A percentile compares a stretch with the other conserved stretches of the same genome.
phyloP scores from a whole-genome alignment of 768 basidiomycete genomes.

The Amanita phalloides region DNA sequence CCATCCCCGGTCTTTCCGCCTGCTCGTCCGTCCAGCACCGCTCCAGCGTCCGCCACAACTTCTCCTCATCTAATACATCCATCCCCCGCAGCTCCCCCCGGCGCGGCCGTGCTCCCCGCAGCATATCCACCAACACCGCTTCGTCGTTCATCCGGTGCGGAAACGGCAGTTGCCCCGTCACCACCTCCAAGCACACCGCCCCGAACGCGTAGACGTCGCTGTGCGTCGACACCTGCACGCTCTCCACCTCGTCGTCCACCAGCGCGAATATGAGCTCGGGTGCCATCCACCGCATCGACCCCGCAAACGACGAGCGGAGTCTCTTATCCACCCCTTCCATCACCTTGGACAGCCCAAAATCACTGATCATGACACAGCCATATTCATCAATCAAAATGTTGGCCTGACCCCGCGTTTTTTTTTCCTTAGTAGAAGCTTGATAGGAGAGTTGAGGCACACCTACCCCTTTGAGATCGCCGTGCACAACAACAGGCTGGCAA shows the following conservation, averaged over 20 bases:
- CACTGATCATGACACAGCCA: conserved; percentile 45
- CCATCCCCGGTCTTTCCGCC: conserved; percentile 31
- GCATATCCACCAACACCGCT: conserved; percentile 43
- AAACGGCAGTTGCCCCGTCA: conserved; percentile 41
- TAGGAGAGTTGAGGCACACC: conserved; percentile 8
- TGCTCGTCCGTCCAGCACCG: conserved; percentile 33
- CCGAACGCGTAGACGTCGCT: conserved; percentile 56
- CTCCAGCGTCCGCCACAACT: conserved; percentile 34
- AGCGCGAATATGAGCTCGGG: conserved; percentile 45
- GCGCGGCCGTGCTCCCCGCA: conserved; percentile 39
- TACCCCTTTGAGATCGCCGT: conserved; percentile 55
- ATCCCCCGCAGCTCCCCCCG: conserved; percentile 19
- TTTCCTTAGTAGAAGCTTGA: neutral
- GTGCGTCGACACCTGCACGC: conserved; percentile 36
- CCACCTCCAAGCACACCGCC: conserved; percentile 41
- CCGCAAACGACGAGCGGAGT: conserved; percentile 33
- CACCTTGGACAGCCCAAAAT: conserved; percentile 53
- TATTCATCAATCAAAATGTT: conserved; percentile 47
- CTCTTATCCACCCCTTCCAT: conserved; percentile 37
- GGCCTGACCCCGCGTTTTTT: conserved; percentile 22
- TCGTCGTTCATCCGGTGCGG: conserved; percentile 43
- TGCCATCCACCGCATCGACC: conserved; percentile 46
- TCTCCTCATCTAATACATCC: conserved; percentile 18
- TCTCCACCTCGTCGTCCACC: conserved; percentile 31
- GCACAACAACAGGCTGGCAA: conserved; percentile 41